A percentile compares a stretch with the other conserved stretches of the same genome.
phyloP scores from a whole-genome alignment of 805 yeast genomes.

The Wickerhamiella occidentalis region DNA sequence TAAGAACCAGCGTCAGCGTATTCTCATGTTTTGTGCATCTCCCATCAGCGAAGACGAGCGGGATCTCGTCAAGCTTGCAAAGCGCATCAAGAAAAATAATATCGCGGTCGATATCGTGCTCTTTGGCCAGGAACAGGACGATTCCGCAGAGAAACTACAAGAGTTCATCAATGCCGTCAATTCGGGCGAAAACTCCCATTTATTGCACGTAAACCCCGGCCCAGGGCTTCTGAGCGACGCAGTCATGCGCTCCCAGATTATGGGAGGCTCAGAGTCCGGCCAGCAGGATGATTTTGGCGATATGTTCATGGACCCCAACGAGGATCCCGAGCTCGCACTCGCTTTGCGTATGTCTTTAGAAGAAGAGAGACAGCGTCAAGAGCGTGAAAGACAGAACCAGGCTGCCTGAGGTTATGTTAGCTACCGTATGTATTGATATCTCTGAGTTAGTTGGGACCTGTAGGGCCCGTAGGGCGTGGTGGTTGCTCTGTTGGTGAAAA shows the following conservation, averaged over 20 bases:
- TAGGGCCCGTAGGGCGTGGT: no score
- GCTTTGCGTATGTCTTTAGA: slow-evolving; percentile 90
- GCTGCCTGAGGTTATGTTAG: background rate
- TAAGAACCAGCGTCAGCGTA: slow-evolving; percentile 81
- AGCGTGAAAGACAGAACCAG: slow-evolving; percentile 33
- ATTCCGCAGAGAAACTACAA: slow-evolving; percentile 59
- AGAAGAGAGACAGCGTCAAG: slow-evolving; percentile 88
- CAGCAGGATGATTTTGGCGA: slow-evolving; percentile 42
- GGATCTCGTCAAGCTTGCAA: slow-evolving; percentile 73
- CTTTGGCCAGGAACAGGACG: slow-evolving; percentile 77
- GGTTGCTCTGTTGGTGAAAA: no score
- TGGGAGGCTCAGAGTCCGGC: slow-evolving; percentile 38
- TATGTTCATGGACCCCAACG: slow-evolving; percentile 55
- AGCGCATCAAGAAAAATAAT: slow-evolving; percentile 84
- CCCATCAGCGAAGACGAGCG: slow-evolving; percentile 61
- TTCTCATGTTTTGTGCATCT: slow-evolving; percentile 78
- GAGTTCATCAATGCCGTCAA: slow-evolving; percentile 64
- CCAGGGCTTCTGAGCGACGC: slow-evolving; percentile 73
- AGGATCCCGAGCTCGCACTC: slow-evolving; percentile 95
- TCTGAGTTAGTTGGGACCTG: no score
- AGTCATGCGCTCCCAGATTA: slow-evolving; percentile 62
- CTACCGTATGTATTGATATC: background rate
- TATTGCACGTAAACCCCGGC: slow-evolving; percentile 81
- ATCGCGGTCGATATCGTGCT: slow-evolving; percentile 81
- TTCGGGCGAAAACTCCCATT: slow-evolving; percentile 39